Evolutionary conservation across 768 basidiomycete species (phyloP).

Genomic region (Russula foetens): DNA sequence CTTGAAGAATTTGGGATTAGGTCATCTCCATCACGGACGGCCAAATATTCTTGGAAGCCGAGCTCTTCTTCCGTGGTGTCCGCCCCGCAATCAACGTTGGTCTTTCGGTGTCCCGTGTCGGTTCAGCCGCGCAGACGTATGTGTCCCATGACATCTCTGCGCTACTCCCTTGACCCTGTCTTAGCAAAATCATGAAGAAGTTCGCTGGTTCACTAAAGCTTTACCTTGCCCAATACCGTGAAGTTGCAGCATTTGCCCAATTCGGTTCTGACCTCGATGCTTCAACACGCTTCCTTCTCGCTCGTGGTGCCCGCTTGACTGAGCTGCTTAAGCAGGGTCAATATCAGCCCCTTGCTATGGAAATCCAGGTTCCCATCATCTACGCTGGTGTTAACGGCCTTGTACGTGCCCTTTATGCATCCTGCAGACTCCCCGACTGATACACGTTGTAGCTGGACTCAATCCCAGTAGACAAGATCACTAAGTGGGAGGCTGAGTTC

Average conservation of each 20-base stretch:
- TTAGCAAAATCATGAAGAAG: constrained; percentile 99
- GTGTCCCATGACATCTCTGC: constrained; percentile 25
- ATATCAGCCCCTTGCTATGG: constrained; percentile 91
- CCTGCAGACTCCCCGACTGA: neutral
- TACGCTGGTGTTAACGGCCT: constrained; percentile 99
- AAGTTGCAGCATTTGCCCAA: constrained; percentile 98
- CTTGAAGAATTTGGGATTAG: constrained; percentile 32
- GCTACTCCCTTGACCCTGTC: constrained; percentile 3
- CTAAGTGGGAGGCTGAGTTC: constrained; percentile 90
- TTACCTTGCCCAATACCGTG: constrained; percentile 99
- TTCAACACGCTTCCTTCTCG: constrained; percentile 96
- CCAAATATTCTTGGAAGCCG: constrained; percentile 99
- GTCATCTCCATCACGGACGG: constrained; percentile 99
- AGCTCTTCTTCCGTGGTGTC: constrained; percentile 99
- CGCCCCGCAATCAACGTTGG: constrained; percentile 99
- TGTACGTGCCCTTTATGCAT: constrained; percentile 36
- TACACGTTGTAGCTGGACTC: constrained; percentile 61
- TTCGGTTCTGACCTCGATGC: constrained; percentile 99
- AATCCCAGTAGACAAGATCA: constrained; percentile 92
- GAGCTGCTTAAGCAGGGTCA: constrained; percentile 98
- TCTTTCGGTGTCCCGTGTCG: constrained; percentile 99
- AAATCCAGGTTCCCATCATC: constrained; percentile 97
- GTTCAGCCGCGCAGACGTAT: constrained; percentile 98
- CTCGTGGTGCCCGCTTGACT: constrained; percentile 96
- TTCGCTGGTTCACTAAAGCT: constrained; percentile 99